phyloP scores from a whole-genome alignment of 2,329 filamentous ascomycete species.

The Trichoderma brevicompactum region DNA sequence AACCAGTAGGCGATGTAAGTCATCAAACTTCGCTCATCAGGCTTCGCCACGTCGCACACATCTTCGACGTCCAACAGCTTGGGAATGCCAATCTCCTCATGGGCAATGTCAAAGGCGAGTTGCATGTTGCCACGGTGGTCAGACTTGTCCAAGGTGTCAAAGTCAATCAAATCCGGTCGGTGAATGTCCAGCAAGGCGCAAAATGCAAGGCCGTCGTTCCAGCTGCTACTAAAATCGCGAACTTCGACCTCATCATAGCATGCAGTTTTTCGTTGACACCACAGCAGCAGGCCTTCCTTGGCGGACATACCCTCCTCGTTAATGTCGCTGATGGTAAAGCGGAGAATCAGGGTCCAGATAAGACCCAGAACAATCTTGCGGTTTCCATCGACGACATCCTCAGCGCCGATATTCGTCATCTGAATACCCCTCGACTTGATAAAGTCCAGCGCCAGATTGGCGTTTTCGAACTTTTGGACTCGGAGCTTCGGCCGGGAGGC shows the following conservation, averaged over 20 bases:
- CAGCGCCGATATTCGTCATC: constrained; percentile 97
- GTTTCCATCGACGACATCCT: constrained; percentile 98
- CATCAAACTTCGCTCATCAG: constrained; percentile 96
- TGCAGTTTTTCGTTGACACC: constrained; percentile 98
- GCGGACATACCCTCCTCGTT: constrained; percentile 97
- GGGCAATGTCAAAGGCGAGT: constrained; percentile 93
- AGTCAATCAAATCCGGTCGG: constrained; percentile 95
- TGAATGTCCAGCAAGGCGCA: constrained; percentile 97
- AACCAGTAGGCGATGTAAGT: constrained; percentile 99
- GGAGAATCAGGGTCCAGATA: constrained; percentile 97
- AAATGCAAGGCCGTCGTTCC: constrained; percentile 97
- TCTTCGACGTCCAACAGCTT: constrained; percentile 96
- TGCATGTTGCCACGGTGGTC: constrained; percentile 98
- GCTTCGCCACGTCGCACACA: constrained; percentile 94
- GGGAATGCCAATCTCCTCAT: constrained; percentile 95
- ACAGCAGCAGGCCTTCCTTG: constrained; percentile 90
- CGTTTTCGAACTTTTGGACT: constrained; percentile 97
- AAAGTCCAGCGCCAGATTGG: constrained; percentile 92
- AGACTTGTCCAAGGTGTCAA: constrained; percentile 88
- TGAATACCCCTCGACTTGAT: constrained; percentile 90
- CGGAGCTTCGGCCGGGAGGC: constrained; percentile 94
- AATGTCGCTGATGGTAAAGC: constrained; percentile 98
- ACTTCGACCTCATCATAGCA: constrained; percentile 98
- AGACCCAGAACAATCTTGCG: constrained; percentile 95
- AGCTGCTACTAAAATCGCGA: constrained; percentile 90